Evolutionary conservation across 208 protist species (phyloP).

Genomic region (Wallacemonas sp.): DNA sequence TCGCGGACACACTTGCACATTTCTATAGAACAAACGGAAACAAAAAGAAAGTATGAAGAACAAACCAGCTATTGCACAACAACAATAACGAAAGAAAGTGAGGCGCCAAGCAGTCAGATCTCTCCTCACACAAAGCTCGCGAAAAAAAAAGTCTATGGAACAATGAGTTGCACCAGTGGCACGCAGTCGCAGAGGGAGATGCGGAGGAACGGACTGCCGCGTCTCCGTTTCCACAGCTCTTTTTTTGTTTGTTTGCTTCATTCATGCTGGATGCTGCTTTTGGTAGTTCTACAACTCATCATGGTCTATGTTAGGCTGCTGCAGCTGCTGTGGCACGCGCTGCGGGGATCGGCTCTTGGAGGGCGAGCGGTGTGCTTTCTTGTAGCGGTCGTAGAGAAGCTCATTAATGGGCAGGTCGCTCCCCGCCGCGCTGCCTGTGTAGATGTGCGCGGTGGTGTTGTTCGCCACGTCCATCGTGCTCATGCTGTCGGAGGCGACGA

Average conservation of each 20-base stretch:
- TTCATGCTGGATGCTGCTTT: not conserved
- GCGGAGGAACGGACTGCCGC: too few species aligned
- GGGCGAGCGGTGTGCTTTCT: conserved; percentile 38
- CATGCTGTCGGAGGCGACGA: conserved; percentile 32
- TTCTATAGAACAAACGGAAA: not conserved
- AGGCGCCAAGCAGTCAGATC: too few species aligned
- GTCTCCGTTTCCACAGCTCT: not conserved
- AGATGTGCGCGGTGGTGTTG: conserved; percentile 35
- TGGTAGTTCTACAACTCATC: conserved; percentile 8
- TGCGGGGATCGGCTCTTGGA: conserved; percentile 3
- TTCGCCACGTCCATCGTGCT: conserved; percentile 28
- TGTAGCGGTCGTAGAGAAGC: conserved; percentile 75
- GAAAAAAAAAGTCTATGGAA: too few species aligned
- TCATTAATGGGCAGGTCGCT: conserved; percentile 52
- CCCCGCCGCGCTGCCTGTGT: conserved; percentile 10
- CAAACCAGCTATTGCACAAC: too few species aligned
- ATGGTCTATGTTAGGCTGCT: not conserved
- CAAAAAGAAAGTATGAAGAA: not conserved
- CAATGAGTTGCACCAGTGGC: too few species aligned
- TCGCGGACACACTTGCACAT: not conserved
- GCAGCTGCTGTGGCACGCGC: not conserved
- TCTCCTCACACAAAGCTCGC: too few species aligned
- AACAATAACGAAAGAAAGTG: too few species aligned
- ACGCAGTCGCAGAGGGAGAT: too few species aligned
- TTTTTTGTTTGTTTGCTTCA: not conserved